Percentiles rank a stretch among this genome's conserved stretches.
phyloP scores from a whole-genome alignment of 106 monocot species.

The Dioscorea zingiberensis region DNA sequence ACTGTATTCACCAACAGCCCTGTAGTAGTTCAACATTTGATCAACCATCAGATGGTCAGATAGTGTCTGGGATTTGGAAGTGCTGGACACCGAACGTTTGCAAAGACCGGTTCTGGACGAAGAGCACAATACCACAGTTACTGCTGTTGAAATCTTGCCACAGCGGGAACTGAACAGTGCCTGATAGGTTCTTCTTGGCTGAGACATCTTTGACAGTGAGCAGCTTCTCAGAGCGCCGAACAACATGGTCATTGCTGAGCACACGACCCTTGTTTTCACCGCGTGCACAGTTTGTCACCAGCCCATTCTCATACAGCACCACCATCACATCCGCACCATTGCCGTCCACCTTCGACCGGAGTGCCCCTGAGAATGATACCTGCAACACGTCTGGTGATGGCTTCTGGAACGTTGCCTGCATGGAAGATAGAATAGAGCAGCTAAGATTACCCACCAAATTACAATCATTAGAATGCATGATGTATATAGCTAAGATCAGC shows the following conservation, averaged over 20 bases:
- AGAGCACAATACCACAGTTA: constrained; percentile 64
- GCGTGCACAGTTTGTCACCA: constrained; percentile 49
- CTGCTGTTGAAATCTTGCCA: constrained; percentile 61
- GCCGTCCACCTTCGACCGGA: constrained; percentile 50
- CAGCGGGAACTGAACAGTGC: constrained; percentile 49
- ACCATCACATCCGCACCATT: constrained; percentile 56
- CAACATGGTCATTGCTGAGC: constrained; percentile 68
- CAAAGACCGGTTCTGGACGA: constrained; percentile 53
- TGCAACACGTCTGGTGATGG: constrained; percentile 42
- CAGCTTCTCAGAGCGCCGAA: constrained; percentile 69
- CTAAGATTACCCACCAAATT: not conserved
- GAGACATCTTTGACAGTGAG: constrained; percentile 42
- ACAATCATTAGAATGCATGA: not conserved
- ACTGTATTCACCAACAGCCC: too few species aligned
- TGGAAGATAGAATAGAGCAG: not conserved
- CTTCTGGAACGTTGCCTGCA: constrained; percentile 56
- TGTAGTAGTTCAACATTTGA: too few species aligned
- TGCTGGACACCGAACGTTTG: constrained; percentile 51
- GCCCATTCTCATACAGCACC: constrained; percentile 61
- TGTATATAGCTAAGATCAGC: not conserved
- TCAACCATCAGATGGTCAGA: constrained; percentile 16
- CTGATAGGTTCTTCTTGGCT: constrained; percentile 61
- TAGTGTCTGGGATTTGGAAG: constrained; percentile 30
- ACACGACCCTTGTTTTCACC: constrained; percentile 75
- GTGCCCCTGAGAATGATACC: constrained; percentile 49